Evolutionary conservation across 1,139 yeast species (phyloP).

Genomic region (Hemisphaericaspora subhashii): DNA sequence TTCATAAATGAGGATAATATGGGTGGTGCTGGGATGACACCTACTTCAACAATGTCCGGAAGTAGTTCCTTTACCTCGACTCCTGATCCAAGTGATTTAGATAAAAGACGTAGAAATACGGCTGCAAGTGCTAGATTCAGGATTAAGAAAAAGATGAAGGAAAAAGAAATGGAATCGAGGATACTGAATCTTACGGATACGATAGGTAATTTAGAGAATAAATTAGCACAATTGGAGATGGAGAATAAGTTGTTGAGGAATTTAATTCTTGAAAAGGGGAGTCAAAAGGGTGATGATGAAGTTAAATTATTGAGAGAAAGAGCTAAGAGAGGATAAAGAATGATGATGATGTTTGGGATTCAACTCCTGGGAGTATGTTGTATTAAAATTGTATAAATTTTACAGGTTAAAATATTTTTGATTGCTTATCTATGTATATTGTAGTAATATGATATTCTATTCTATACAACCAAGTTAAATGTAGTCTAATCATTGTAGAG

Average conservation of each 20-base stretch:
- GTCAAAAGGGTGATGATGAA: slow-evolving; percentile 44
- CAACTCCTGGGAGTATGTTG: background rate
- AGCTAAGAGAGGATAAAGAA: slow-evolving; percentile 20
- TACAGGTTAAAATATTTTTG: slow-evolving; percentile 1
- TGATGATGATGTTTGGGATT: background rate
- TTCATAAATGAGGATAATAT: slow-evolving; percentile 1
- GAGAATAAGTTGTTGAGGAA: slow-evolving; percentile 63
- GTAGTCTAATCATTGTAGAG: too few relatives aligned
- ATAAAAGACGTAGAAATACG: slow-evolving; percentile 72
- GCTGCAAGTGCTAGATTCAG: slow-evolving; percentile 83
- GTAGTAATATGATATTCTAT: too few relatives aligned
- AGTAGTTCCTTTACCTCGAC: slow-evolving; percentile 1
- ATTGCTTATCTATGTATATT: background rate
- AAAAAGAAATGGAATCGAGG: slow-evolving; percentile 77
- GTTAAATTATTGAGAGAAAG: slow-evolving; percentile 36
- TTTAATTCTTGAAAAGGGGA: slow-evolving; percentile 48
- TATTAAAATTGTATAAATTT: background rate
- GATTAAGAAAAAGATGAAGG: slow-evolving; percentile 77
- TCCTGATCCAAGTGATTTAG: slow-evolving; percentile 21
- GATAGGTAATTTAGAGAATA: slow-evolving; percentile 59
- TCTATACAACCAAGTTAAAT: too few relatives aligned
- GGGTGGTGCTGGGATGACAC: background rate
- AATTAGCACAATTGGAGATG: slow-evolving; percentile 58
- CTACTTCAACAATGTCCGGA: slow-evolving; percentile 1
- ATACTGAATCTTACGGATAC: slow-evolving; percentile 62